Conservation (phyloP, 805 yeast species). For the Zygosaccharomyces siamensis region DNA sequence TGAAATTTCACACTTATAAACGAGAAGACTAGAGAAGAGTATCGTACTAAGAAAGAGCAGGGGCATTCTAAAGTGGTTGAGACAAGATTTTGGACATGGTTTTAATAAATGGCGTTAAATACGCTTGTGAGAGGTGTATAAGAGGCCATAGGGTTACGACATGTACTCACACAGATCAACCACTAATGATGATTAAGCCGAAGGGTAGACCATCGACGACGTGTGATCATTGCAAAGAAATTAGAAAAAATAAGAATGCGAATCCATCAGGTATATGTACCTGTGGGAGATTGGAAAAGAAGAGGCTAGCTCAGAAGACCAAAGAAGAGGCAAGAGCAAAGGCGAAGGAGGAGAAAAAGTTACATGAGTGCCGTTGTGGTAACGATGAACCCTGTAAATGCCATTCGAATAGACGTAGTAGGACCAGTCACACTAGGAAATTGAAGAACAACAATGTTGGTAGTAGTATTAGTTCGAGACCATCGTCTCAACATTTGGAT, state of each 20-base stretch:
- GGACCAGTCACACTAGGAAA: conserved; percentile 1
- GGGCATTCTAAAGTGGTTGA: not conserved
- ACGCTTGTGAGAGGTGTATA: conserved; percentile 94
- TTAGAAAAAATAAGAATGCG: conserved; percentile 59
- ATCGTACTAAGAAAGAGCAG: too few relatives aligned
- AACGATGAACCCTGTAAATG: conserved; percentile 21
- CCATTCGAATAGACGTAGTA: conserved; percentile 20
- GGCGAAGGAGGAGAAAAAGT: conserved; percentile 21
- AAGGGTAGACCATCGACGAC: conserved; percentile 95
- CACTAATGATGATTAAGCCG: conserved; percentile 87
- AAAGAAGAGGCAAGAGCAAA: conserved; percentile 32
- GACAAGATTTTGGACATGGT: conserved; percentile 54
- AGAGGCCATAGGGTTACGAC: conserved; percentile 95
- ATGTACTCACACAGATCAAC: conserved; percentile 88
- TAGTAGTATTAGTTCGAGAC: not conserved
- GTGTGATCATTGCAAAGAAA: conserved; percentile 78
- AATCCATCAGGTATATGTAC: conserved; percentile 60
- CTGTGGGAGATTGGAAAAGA: conserved; percentile 55
- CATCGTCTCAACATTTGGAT: conserved; percentile 3
- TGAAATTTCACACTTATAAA: not conserved
- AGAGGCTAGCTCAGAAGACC: conserved; percentile 33
- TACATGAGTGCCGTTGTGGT: conserved; percentile 35
- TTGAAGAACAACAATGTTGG: not conserved
- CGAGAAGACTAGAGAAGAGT: not conserved
- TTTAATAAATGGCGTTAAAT: conserved; percentile 83